phyloP scores from a whole-genome alignment of 495 filamentous ascomycete genomes.

The Amphirosellinia nigrospora region DNA sequence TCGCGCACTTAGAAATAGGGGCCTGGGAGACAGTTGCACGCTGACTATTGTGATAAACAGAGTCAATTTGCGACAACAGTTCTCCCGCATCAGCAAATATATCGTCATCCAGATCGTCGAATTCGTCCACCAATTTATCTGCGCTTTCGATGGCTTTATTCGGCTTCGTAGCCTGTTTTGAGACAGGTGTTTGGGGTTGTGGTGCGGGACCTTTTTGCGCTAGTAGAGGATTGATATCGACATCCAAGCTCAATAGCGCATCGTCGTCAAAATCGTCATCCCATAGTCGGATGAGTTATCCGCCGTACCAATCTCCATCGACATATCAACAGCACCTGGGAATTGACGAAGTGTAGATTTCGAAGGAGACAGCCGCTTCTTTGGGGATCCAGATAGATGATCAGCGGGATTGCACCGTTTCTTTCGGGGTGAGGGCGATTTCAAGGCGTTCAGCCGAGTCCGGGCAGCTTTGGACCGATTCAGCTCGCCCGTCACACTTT shows the following conservation, averaged over 20 bases:
- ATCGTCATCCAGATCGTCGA: slow-evolving; percentile 69
- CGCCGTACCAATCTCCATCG: background rate
- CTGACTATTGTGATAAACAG: slow-evolving; percentile 24
- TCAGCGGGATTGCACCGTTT: slow-evolving; percentile 26
- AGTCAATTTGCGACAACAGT: slow-evolving; percentile 59
- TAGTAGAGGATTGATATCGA: slow-evolving; percentile 49
- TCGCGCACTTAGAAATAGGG: slow-evolving; percentile 14
- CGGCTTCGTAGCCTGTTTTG: background rate
- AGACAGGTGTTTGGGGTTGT: slow-evolving; percentile 25
- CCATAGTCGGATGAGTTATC: slow-evolving; percentile 51
- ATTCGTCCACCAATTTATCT: slow-evolving; percentile 53
- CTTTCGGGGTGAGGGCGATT: slow-evolving; percentile 43
- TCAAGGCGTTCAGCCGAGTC: slow-evolving; percentile 29
- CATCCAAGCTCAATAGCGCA: slow-evolving; percentile 59
- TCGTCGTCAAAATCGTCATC: slow-evolving; percentile 58
- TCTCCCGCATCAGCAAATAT: slow-evolving; percentile 64
- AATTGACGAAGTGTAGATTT: slow-evolving; percentile 17
- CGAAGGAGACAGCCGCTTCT: slow-evolving; percentile 26
- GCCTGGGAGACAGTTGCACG: background rate
- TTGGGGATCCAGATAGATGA: slow-evolving; percentile 29
- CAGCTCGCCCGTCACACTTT: slow-evolving; percentile 51
- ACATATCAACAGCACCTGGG: slow-evolving; percentile 10
- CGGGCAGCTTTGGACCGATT: slow-evolving; percentile 38
- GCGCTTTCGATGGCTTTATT: slow-evolving; percentile 23
- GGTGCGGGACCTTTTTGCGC: slow-evolving; percentile 23